A percentile compares a stretch with the other conserved stretches of the same genome.
Evolutionary conservation across 2,329 filamentous ascomycete species (phyloP).

Genomic region (Cladophialophora yegresii): DNA sequence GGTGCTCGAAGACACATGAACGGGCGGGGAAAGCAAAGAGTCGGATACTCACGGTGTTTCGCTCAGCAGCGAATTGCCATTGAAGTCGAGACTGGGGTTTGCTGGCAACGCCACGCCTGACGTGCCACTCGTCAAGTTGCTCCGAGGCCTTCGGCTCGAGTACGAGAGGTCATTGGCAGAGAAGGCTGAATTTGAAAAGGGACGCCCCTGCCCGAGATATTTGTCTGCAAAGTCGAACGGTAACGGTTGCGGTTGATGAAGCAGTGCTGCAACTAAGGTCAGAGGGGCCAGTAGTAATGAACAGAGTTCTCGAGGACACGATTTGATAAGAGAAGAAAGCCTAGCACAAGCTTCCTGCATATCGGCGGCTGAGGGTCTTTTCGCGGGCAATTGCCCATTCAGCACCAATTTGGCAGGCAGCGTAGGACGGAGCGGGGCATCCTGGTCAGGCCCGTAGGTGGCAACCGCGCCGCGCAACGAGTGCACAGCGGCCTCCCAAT

Average conservation of each 20-base stretch:
- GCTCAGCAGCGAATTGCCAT: constrained; percentile 27
- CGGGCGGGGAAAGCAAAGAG: constrained; percentile 12
- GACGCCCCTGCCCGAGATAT: constrained; percentile 43
- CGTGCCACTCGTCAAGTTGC: constrained; percentile 27
- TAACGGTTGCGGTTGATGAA: constrained; percentile 43
- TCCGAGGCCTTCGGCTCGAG: constrained; percentile 24
- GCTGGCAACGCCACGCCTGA: constrained; percentile 27
- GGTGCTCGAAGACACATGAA: constrained; percentile 17
- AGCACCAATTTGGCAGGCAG: constrained; percentile 29
- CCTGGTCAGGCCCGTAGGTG: constrained; percentile 30
- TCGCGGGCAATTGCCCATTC: constrained; percentile 31
- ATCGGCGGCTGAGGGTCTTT: constrained; percentile 25
- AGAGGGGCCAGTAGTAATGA: constrained; percentile 36
- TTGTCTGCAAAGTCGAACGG: constrained; percentile 47
- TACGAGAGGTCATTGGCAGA: constrained; percentile 33
- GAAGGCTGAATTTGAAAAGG: constrained; percentile 40
- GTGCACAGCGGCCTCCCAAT: constrained; percentile 15
- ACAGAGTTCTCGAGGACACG: constrained; percentile 17
- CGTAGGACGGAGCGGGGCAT: constrained; percentile 34
- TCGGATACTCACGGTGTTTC: constrained; percentile 34
- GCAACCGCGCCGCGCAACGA: constrained; percentile 26
- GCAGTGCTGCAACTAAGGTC: constrained; percentile 39
- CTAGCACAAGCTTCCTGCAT: constrained; percentile 32
- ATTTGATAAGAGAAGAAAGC: constrained; percentile 34
- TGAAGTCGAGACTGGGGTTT: constrained; percentile 32